Percentiles rank a stretch among this genome's conserved stretches.
Conservation (phyloP, 2,329 filamentous ascomycete species). For the Microdochium paspali region DNA sequence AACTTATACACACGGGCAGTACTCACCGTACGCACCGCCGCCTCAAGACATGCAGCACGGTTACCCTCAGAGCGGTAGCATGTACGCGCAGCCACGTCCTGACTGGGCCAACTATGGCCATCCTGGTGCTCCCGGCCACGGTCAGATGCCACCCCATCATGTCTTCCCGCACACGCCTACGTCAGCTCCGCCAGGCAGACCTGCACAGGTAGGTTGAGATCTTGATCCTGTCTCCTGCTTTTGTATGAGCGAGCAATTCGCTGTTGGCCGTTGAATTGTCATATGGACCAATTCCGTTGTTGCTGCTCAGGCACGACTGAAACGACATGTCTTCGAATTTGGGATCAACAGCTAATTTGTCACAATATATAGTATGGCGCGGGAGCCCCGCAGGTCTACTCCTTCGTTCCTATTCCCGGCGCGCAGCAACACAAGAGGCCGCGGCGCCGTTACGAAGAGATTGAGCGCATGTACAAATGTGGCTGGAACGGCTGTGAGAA, state of each 20-base stretch:
- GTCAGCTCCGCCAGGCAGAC: constrained; percentile 43
- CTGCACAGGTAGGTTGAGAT: constrained; percentile 52
- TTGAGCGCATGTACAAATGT: constrained; percentile 99
- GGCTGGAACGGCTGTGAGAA: constrained; percentile 98
- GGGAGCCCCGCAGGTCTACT: constrained; percentile 67
- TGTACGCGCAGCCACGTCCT: constrained; percentile 62
- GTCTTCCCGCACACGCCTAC: constrained; percentile 48
- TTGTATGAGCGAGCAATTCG: too few relatives aligned
- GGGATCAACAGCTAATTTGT: neutral
- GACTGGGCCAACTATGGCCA: constrained; percentile 65
- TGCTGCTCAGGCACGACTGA: too few relatives aligned
- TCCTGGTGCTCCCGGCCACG: constrained; percentile 18
- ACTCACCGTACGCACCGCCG: constrained; percentile 77
- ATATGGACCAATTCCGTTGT: too few relatives aligned
- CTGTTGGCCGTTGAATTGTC: too few relatives aligned
- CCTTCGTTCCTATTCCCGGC: constrained; percentile 93
- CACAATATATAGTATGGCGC: constrained; percentile 24
- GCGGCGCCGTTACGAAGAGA: constrained; percentile 89
- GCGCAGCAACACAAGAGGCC: constrained; percentile 96
- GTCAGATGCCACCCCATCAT: constrained; percentile 39
- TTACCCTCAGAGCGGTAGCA: constrained; percentile 53
- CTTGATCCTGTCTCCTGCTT: too few relatives aligned
- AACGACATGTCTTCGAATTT: neutral
- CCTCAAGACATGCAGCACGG: constrained; percentile 80
- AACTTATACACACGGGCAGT: constrained; percentile 74